Conservation (phyloP, 805 yeast species). For the Ogataea philodendri region DNA sequence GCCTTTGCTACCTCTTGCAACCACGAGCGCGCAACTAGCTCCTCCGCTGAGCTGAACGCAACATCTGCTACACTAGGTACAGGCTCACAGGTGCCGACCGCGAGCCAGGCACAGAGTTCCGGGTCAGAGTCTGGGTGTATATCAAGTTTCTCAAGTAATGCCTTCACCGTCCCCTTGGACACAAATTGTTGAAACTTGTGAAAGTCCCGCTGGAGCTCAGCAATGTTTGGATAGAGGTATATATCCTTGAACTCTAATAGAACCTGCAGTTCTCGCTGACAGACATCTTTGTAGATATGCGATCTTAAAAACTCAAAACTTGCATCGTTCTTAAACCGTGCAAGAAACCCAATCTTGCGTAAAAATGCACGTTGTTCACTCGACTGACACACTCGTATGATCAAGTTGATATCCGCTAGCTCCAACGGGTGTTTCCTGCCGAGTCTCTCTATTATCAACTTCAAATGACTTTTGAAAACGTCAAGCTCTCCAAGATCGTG, state of each 20-base stretch:
- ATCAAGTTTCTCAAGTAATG: not conserved
- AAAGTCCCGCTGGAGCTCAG: conserved; percentile 3
- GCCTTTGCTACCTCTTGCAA: conserved; percentile 1
- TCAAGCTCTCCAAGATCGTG: too few relatives aligned
- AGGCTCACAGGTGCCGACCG: not conserved
- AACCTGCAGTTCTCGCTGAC: not conserved
- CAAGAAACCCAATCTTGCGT: not conserved
- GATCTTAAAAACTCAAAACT: not conserved
- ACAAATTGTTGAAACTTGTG: conserved; percentile 4
- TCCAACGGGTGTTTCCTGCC: conserved; percentile 2
- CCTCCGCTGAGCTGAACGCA: not conserved
- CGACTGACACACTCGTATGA: not conserved
- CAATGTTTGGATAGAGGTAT: conserved; percentile 8
- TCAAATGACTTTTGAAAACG: too few relatives aligned
- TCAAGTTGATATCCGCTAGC: not conserved
- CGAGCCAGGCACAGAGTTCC: conserved; percentile 1
- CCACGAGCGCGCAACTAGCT: not conserved
- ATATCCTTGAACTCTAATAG: conserved; percentile 2
- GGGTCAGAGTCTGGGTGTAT: not conserved
- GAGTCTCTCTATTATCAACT: too few relatives aligned
- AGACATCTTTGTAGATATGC: conserved; percentile 2
- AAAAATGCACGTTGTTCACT: not conserved
- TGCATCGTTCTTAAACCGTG: not conserved
- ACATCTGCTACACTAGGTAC: conserved; percentile 1
- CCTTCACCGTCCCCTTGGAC: not conserved